phyloP scores from a whole-genome alignment of 1,284 basidiomycete genomes.

The Trametes polyzona region DNA sequence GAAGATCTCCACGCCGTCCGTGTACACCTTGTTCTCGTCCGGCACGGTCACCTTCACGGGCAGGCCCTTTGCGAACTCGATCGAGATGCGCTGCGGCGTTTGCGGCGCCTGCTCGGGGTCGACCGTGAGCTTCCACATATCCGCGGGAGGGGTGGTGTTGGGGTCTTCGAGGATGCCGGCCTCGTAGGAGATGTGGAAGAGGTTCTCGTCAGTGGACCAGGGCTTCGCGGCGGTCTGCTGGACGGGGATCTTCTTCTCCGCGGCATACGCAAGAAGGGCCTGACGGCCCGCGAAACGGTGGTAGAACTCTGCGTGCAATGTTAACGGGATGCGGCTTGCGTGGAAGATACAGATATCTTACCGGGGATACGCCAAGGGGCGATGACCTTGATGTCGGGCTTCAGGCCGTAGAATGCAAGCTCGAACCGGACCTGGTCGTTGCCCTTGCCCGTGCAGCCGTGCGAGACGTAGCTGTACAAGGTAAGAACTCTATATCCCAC shows the following conservation, averaged over 20 bases:
- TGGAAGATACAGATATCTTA: constrained; percentile 37
- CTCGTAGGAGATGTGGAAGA: constrained; percentile 99
- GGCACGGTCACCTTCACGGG: constrained; percentile 79
- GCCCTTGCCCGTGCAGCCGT: constrained; percentile 99
- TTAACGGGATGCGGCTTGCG: background rate
- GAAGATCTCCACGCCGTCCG: constrained; percentile 97
- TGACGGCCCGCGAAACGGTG: constrained; percentile 95
- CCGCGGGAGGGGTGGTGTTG: constrained; percentile 90
- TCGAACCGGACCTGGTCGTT: constrained; percentile 99
- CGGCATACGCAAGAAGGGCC: constrained; percentile 90
- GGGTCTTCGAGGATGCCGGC: constrained; percentile 99
- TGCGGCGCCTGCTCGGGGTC: constrained; percentile 85
- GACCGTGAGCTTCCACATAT: constrained; percentile 99
- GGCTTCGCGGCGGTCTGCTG: constrained; percentile 96
- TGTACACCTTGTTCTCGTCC: constrained; percentile 60
- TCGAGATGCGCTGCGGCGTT: constrained; percentile 79
- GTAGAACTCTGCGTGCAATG: constrained; percentile 84
- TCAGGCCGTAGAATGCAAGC: constrained; percentile 98
- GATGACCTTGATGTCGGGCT: constrained; percentile 98
- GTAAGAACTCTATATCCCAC: background rate
- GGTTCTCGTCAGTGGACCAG: constrained; percentile 99
- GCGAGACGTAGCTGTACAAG: constrained; percentile 83
- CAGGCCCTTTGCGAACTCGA: constrained; percentile 88
- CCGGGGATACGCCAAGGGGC: constrained; percentile 97
- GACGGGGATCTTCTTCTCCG: constrained; percentile 90